Percentiles rank a stretch among this genome's conserved stretches.
These are phyloP conservation scores for Dimargaris cristalligena DNA, from an alignment of 192 early-diverging fungal genomes.

Conservation along the genomic window DNA sequence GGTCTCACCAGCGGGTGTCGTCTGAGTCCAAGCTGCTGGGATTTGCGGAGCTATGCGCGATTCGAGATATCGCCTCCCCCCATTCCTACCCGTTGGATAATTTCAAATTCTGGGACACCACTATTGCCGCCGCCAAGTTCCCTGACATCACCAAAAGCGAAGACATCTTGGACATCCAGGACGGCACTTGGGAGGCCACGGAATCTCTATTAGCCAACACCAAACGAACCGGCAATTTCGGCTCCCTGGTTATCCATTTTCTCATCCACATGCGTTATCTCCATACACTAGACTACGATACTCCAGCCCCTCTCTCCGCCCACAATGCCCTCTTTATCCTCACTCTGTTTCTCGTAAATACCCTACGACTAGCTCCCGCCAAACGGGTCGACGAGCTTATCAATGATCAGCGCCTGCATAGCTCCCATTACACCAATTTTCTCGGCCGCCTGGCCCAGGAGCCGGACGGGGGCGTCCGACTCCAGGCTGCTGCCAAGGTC, in stretches of 20 bases:
- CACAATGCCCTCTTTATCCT: conserved; percentile 2
- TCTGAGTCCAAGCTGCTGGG: not conserved
- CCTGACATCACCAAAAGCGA: not conserved
- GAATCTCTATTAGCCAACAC: not conserved
- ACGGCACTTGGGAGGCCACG: not conserved
- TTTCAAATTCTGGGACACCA: conserved; percentile 1
- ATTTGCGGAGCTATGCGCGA: not conserved
- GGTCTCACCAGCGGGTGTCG: too few species aligned
- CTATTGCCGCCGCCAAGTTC: not conserved
- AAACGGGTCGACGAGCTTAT: not conserved
- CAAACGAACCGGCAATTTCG: conserved; percentile 3
- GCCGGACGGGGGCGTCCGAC: not conserved
- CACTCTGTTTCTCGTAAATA: not conserved
- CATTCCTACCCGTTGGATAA: conserved; percentile 6
- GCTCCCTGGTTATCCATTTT: not conserved
- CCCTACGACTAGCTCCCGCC: not conserved
- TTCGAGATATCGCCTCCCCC: conserved; percentile 2
- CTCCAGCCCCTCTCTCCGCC: not conserved
- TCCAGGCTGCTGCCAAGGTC: conserved; percentile 5
- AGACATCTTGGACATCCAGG: not conserved
- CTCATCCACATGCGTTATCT: conserved; percentile 7
- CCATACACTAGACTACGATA: conserved; percentile 2
- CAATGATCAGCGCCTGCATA: conserved; percentile 8
- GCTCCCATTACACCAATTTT: conserved; percentile 5
- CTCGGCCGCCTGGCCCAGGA: not conserved